Conservation (phyloP, 106 monocot species). For the Gastrodia elata region DNA sequence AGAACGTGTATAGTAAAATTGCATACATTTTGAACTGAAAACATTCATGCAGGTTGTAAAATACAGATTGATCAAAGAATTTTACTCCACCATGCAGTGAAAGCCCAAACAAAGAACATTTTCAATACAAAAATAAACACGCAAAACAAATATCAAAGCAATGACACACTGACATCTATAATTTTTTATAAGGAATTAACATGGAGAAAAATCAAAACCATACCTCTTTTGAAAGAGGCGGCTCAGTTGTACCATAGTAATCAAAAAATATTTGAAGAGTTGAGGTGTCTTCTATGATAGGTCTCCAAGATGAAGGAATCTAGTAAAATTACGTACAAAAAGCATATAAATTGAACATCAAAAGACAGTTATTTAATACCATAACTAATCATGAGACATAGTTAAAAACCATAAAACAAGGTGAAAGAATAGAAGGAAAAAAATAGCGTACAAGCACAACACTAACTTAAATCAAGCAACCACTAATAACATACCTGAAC, state of each 20-base stretch:
- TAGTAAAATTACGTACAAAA: slow-evolving; percentile 20
- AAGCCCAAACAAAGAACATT: background rate
- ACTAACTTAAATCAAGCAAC: background rate
- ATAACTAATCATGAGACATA: slow-evolving; percentile 7
- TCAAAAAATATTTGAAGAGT: slow-evolving; percentile 96
- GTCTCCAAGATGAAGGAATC: slow-evolving; percentile 89
- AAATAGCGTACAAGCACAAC: background rate
- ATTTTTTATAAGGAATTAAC: background rate
- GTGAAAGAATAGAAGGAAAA: background rate
- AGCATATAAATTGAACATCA: background rate
- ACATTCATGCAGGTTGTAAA: background rate
- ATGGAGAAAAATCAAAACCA: background rate
- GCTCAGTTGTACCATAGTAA: slow-evolving; percentile 62
- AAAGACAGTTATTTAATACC: no score
- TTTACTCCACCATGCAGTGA: background rate
- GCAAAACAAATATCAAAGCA: background rate
- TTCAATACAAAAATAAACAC: background rate
- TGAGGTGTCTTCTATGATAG: slow-evolving; percentile 69
- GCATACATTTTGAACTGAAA: background rate
- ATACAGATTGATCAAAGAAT: background rate
- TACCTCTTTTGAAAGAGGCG: slow-evolving; percentile 94
- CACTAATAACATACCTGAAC: slow-evolving; percentile 59
- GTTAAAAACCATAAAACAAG: background rate
- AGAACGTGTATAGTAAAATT: background rate
- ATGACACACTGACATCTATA: background rate